phyloP scores from a whole-genome alignment of 2,329 filamentous ascomycete species.

The Cladosporium sp. region DNA sequence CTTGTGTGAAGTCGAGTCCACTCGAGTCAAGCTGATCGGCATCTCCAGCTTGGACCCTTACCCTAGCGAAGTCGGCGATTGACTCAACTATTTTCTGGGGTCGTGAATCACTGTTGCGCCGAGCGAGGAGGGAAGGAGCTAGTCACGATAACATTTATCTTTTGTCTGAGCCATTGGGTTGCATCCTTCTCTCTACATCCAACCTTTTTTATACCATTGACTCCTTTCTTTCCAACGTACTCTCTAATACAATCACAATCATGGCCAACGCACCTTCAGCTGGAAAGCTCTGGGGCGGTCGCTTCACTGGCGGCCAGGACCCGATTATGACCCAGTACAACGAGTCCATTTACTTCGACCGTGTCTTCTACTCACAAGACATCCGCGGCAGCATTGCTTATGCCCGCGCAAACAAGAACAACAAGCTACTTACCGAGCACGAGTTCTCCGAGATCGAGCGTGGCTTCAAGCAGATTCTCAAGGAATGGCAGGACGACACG shows the following conservation, averaged over 20 bases:
- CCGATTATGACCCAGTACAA: slow-evolving; percentile 88
- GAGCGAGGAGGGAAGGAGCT: slow-evolving; percentile 5
- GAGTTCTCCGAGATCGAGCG: slow-evolving; percentile 75
- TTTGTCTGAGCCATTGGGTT: slow-evolving; percentile 18
- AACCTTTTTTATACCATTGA: neutral
- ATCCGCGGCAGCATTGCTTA: slow-evolving; percentile 80
- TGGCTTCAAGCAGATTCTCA: slow-evolving; percentile 63
- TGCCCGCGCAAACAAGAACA: slow-evolving; percentile 75
- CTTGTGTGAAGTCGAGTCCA: neutral
- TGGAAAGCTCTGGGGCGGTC: slow-evolving; percentile 62
- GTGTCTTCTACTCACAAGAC: slow-evolving; percentile 75
- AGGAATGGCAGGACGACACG: slow-evolving; percentile 50
- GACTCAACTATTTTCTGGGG: slow-evolving; percentile 8
- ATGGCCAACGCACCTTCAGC: slow-evolving; percentile 31
- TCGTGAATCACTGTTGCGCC: slow-evolving; percentile 5
- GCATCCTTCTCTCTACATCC: neutral
- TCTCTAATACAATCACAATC: neutral
- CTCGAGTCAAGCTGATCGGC: neutral
- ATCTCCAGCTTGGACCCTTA: neutral
- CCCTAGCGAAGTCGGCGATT: slow-evolving; percentile 7
- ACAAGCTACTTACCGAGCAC: slow-evolving; percentile 69
- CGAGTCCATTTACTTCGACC: slow-evolving; percentile 76
- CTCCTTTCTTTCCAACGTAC: neutral
- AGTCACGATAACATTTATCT: slow-evolving; percentile 9
- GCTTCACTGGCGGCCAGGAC: slow-evolving; percentile 73